Conservation (phyloP, 164 flowering plant species). For the Liriodendron chinense region DNA sequence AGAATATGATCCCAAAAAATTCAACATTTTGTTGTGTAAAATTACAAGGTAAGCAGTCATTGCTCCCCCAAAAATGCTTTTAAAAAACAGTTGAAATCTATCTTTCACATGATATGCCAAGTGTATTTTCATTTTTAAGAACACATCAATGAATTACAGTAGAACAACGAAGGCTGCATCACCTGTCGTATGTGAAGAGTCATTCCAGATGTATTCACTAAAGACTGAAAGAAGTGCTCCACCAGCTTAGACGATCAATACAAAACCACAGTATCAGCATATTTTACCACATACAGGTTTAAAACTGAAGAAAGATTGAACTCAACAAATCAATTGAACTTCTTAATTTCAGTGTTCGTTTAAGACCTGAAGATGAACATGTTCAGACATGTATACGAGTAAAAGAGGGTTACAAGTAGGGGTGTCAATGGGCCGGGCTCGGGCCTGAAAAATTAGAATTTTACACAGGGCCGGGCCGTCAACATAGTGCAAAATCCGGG, state of each 20-base stretch:
- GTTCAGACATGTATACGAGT: too few species aligned
- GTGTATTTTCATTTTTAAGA: neutral
- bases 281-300: neutral
- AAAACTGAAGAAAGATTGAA: neutral
- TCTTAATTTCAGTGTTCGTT: too few species aligned
- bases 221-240: conserved; percentile 98
- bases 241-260: conserved; percentile 49
- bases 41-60: neutral
- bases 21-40: neutral
- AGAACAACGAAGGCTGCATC: conserved; percentile 7
- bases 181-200: conserved; percentile 99
- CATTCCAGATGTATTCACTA: conserved; percentile 98
- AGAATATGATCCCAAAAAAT: neutral
- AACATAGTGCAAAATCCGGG: too few species aligned
- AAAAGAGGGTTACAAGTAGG: too few species aligned
- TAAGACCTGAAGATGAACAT: too few species aligned
- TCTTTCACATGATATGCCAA: neutral
- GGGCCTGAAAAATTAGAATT: too few species aligned
- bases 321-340: neutral
- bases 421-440: too few species aligned
- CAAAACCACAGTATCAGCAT: neutral
- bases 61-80: neutral
- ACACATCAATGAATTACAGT: neutral
- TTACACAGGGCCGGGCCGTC: too few species aligned
- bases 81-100: neutral